Evolutionary conservation across 2,329 filamentous ascomycete species (phyloP), one percentile per base, ranked within the genome.

Genomic region (Huntiella decipiens): DNA sequence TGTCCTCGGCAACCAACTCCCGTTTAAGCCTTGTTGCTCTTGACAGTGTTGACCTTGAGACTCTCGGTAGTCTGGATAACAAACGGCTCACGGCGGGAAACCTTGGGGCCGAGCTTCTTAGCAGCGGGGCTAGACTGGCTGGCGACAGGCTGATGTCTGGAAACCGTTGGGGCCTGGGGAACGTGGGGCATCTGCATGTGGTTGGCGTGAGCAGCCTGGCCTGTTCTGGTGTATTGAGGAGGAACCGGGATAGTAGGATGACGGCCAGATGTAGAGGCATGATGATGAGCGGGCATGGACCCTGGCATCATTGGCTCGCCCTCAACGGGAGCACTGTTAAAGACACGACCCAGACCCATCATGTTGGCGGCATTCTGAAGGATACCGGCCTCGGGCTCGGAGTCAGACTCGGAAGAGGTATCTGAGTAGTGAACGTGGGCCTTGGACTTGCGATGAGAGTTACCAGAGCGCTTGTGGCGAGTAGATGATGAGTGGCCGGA

Each of bases 341-440:
- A 16, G 33, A 43, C 12, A 31, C 28, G 19, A 43, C 22, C 22
- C 22, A 28, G 22, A 28, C 22, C 22, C 22, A 28, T 28, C 22
- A 28, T 28, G 7, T 45, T 33, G 43, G 43, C 36, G 16, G 95
- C 64, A 63, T 61, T 51, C 19, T 15, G 19, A 11, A 38, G 17
- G 15, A 38, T 32, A 28, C 35, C 34, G 36, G 35, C 28, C 33
- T 45, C 43, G 2, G 43, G n/a, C 43, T 45, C 43, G 15, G 43
- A 45, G 10, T 45, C 43, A 32, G 43, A 45, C 31, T 44, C 43
- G 5, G 10, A 16, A 31, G 43, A 44, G 16, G 7, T 28, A 28
- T 31, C 28, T 8, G 11, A 11, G 15, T 39, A 39, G 16, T 39
- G 37, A 15, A 39, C 37, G 22, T 28, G 22, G 7, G 22, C 22